These are phyloP conservation scores for Exutisphaerella laricina DNA, from an alignment of 2,329 filamentous ascomycete genomes.

Conservation along the genomic window DNA sequence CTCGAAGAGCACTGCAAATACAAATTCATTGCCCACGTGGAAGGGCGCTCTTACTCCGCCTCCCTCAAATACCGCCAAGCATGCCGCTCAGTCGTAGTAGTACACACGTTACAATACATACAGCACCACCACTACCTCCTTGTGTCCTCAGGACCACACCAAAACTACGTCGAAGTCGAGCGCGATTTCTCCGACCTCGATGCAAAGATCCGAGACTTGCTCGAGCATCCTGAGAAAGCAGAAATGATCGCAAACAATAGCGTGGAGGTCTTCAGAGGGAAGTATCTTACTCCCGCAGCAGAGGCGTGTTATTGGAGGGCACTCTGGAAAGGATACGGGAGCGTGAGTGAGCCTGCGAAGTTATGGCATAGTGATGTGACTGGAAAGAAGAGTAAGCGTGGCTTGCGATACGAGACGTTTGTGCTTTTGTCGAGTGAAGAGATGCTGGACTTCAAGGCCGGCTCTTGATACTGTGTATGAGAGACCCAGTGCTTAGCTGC, in stretches of 20 bases:
- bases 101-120: constrained; percentile 25
- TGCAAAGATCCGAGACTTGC: constrained; percentile 18
- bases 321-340: constrained; percentile 16
- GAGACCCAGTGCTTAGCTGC: too few relatives aligned
- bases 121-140: constrained; percentile 24
- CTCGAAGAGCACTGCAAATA: constrained; percentile 29
- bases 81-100: constrained; percentile 23
- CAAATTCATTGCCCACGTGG: constrained; percentile 29
- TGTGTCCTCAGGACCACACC: constrained; percentile 16
- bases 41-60: constrained; percentile 27
- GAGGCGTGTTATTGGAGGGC: constrained; percentile 26
- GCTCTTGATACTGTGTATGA: too few relatives aligned
- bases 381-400: constrained; percentile 12
- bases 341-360: constrained; percentile 13
- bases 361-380: constrained; percentile 11
- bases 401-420: constrained; percentile 21
- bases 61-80: constrained; percentile 28
- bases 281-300: constrained; percentile 30
- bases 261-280: constrained; percentile 25
- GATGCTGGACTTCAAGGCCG: constrained; percentile 16
- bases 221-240: constrained; percentile 19
- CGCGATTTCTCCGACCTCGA: constrained; percentile 24
- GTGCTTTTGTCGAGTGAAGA: constrained; percentile 18
- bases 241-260: constrained; percentile 26
- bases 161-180: constrained; percentile 25